Evolutionary conservation across 352 stramenopile genomes (phyloP).

Genomic region (Phytophthora tubulina): DNA sequence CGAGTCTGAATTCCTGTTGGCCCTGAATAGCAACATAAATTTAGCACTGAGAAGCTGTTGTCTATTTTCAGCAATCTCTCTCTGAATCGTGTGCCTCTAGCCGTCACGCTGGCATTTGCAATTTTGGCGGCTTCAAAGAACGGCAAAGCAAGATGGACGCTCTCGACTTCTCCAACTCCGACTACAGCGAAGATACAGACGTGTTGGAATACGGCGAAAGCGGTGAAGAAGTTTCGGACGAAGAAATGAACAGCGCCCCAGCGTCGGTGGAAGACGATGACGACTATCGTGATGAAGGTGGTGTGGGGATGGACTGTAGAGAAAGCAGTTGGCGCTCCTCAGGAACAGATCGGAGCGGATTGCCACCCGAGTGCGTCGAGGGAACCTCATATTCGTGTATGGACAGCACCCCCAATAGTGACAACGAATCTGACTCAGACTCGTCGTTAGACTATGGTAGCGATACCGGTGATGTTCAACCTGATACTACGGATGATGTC

Average conservation of each 20-base stretch:
- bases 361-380: too few species aligned
- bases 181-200: not conserved
- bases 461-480: too few species aligned
- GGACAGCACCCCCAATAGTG: too few species aligned
- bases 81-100: too few species aligned
- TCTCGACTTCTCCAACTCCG: not conserved
- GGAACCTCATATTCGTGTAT: too few species aligned
- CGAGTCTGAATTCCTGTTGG: not conserved
- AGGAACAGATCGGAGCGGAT: too few species aligned
- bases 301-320: too few species aligned
- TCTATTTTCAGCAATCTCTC: not conserved
- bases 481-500: not conserved
- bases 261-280: not conserved
- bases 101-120: too few species aligned
- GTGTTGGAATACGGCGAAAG: not conserved
- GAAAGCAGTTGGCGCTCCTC: too few species aligned
- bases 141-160: not conserved
- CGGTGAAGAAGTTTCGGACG: not conserved
- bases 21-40: not conserved
- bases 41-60: not conserved
- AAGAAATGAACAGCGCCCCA: not conserved
- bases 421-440: too few species aligned
- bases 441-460: too few species aligned
- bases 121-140: not conserved
- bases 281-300: not conserved